Evolutionary conservation across 2,329 filamentous ascomycete genomes (phyloP).

Genomic region (Penicillium sp.): DNA sequence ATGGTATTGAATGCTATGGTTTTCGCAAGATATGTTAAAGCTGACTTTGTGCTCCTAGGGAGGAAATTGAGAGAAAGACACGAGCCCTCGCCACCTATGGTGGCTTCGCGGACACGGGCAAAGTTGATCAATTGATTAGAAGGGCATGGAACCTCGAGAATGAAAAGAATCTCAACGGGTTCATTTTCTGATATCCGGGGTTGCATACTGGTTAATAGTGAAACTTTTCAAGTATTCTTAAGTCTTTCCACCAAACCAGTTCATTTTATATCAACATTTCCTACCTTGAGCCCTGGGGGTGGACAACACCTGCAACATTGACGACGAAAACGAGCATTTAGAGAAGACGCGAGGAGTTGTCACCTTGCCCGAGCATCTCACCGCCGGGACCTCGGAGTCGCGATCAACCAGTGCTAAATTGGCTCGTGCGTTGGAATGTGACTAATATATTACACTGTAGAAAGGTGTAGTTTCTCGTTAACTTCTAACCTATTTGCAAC

Average conservation of each 20-base stretch:
- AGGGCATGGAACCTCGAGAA: slow-evolving; percentile 23
- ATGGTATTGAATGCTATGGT: background rate
- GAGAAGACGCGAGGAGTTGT: slow-evolving; percentile 8
- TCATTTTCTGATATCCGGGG: slow-evolving; percentile 10
- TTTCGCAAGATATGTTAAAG: background rate
- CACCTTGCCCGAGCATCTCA: slow-evolving; percentile 2
- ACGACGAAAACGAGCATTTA: background rate
- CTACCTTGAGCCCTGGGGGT: too few species aligned
- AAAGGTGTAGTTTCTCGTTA: background rate
- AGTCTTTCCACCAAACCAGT: background rate
- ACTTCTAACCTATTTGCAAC: background rate
- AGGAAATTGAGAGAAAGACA: slow-evolving; percentile 21
- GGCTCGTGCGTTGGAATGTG: slow-evolving; percentile 6
- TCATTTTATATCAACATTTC: too few species aligned
- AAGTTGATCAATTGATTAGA: slow-evolving; percentile 17
- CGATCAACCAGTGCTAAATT: background rate
- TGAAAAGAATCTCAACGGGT: slow-evolving; percentile 18
- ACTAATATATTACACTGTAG: background rate
- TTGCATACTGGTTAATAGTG: background rate
- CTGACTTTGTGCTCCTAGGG: slow-evolving; percentile 6
- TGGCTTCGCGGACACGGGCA: slow-evolving; percentile 16
- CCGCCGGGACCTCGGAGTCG: slow-evolving; percentile 1
- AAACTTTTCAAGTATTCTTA: background rate
- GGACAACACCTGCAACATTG: background rate
- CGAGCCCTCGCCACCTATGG: slow-evolving; percentile 22